Base-by-base conservation (phyloP, 352 stramenopile genomes). In the Thraustotheca clavata region DNA sequence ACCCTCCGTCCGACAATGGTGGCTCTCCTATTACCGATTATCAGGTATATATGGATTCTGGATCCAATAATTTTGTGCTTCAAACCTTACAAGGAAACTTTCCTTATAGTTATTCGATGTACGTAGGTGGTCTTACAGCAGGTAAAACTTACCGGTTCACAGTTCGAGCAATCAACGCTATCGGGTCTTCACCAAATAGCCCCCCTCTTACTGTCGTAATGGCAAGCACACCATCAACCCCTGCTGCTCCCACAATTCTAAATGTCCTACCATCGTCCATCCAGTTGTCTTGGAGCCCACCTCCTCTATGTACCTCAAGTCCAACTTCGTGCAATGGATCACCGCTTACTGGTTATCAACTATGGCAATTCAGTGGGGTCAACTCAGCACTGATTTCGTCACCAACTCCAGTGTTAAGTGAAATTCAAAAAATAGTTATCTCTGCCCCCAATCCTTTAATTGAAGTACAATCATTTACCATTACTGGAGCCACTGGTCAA, bases 81-180 rank as follows among this genome's bases (percentile, higher is more conserved):
- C 69, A 86, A 61, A 75, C 75, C 0, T 59, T 89, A 2, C 11
- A 49, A 0, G 80, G 76, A 32, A 65, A 54, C 3, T 88, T 81
- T 65, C 81, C 79, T 0, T 69, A 88, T 54, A 52, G 69, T 20
- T 91, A 82, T 59, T 73, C 72, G 6, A 69, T 87, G 22, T 69
- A 72, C 2, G 66, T 80, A 0, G 60, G 60, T 27, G 74, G 68
- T 4, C 61, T 95, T 20, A 78, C 60, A 26, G 86, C 94, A 48
- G 95, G 93, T 40, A 82, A 83, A 49, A 73, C 97, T 2, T 98
- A 98, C 67, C 87, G 83, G 3, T 98, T 98, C 62, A 96, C 97
- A 67, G 76, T 98, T 18, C 71, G 87, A 24, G 85, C 84, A 7
- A 67, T 95, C 3, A 98, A 98, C 67, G 72, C 69, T 0, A 73